Conservation (phyloP, 176 grass and related monocot species). For the Avena eriantha region DNA sequence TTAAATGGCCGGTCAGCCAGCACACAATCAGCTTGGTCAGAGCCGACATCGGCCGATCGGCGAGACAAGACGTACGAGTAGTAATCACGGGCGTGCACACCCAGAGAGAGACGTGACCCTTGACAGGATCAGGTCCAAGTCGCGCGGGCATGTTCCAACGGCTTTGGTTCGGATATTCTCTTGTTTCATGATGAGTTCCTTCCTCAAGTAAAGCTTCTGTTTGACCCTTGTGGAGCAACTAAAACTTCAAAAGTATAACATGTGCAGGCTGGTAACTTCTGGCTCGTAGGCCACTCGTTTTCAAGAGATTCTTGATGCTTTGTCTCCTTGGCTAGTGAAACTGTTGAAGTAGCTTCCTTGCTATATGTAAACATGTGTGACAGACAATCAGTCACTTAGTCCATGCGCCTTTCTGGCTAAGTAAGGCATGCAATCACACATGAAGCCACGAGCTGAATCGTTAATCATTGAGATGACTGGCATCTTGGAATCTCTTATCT, state of each 20-base stretch:
- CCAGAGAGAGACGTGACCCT: background rate
- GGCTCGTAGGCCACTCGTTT: background rate
- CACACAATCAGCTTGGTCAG: background rate
- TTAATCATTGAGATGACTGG: background rate
- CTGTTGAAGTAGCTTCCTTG: background rate
- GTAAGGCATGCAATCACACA: conserved; percentile 6
- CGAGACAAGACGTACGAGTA: background rate
- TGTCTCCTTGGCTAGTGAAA: background rate
- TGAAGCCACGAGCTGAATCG: background rate
- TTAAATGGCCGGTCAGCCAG: background rate
- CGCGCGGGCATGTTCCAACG: background rate
- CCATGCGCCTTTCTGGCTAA: background rate
- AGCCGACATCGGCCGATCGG: background rate
- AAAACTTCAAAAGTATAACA: background rate
- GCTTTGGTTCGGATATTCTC: background rate
- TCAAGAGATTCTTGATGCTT: conserved; percentile 1
- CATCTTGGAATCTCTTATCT: too few relatives aligned
- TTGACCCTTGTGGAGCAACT: background rate
- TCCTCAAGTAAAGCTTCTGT: background rate
- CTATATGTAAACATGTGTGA: background rate
- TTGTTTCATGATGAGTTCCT: background rate
- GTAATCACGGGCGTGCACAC: background rate
- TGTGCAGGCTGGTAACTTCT: background rate
- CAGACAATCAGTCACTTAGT: background rate
- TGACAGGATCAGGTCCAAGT: background rate